A percentile compares a stretch with the other conserved stretches of the same genome.
Evolutionary conservation across 306 rosid species (phyloP).

Genomic region (Betula pendula): DNA sequence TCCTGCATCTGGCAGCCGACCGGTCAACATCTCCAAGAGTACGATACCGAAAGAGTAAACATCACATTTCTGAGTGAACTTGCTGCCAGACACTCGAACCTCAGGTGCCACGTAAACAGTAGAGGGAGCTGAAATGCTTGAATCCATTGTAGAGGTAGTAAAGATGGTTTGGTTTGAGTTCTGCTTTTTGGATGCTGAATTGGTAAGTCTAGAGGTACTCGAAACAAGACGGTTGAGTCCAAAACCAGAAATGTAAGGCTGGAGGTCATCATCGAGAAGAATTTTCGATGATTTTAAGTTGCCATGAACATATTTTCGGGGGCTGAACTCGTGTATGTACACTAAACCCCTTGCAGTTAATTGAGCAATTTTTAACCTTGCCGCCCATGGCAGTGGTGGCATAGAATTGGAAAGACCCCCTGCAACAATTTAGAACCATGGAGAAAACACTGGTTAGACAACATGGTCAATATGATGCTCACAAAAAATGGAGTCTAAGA

Average conservation of each 20-base stretch:
- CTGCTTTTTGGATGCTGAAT: constrained; percentile 41
- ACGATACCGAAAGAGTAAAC: constrained; percentile 70
- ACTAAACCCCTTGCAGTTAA: constrained; percentile 75
- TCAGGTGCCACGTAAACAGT: constrained; percentile 66
- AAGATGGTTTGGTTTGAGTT: constrained; percentile 35
- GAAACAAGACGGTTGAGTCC: constrained; percentile 59
- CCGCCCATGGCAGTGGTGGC: constrained; percentile 59
- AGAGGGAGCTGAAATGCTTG: constrained; percentile 43
- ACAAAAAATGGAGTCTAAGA: constrained; percentile 13
- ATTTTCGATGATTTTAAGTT: constrained; percentile 71
- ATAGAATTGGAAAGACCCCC: constrained; percentile 52
- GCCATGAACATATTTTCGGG: constrained; percentile 73
- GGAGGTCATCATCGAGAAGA: constrained; percentile 68
- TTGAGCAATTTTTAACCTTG: constrained; percentile 73
- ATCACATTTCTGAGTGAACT: constrained; percentile 74
- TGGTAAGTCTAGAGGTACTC: constrained; percentile 35
- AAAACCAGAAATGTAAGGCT: constrained; percentile 65
- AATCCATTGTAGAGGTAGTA: constrained; percentile 36
- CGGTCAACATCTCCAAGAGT: constrained; percentile 62
- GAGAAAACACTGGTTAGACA: constrained; percentile 10
- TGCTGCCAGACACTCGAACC: constrained; percentile 49
- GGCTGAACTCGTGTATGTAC: constrained; percentile 67
- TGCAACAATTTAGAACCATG: constrained; percentile 33
- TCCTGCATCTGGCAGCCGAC: constrained; percentile 52
- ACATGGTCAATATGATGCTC: constrained; percentile 5